Evolutionary conservation across 495 filamentous ascomycete genomes (phyloP).

Genomic region (Copromyces sp.): DNA sequence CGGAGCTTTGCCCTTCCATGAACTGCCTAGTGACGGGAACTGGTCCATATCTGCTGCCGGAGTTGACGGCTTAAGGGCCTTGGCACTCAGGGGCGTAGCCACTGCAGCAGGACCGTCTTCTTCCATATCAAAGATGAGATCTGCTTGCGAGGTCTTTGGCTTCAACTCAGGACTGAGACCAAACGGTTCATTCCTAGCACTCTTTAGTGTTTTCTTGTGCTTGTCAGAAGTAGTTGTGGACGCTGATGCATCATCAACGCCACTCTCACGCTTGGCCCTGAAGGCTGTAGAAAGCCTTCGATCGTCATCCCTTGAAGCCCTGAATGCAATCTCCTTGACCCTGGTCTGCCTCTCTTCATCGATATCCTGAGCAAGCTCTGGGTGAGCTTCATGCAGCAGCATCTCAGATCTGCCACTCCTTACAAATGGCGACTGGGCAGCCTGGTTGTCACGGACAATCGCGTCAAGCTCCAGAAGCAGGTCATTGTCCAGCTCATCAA

Average conservation of each 20-base stretch:
- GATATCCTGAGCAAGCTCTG: constrained; percentile 42
- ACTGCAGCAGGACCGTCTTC: constrained; percentile 44
- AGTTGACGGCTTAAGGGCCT: constrained; percentile 5
- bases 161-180: constrained; percentile 47
- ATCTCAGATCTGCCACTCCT: constrained; percentile 63
- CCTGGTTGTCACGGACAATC: constrained; percentile 72
- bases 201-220: constrained; percentile 36
- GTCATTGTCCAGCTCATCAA: constrained; percentile 82
- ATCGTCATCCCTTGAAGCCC: constrained; percentile 50
- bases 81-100: constrained; percentile 11
- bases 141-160: constrained; percentile 52
- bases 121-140: constrained; percentile 92
- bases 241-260: constrained; percentile 42
- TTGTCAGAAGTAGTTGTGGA: constrained; percentile 47
- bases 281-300: constrained; percentile 37
- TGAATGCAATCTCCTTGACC: constrained; percentile 46
- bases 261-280: constrained; percentile 37
- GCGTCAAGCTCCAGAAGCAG: constrained; percentile 67
- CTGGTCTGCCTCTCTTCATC: constrained; percentile 39
- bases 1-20: constrained; percentile 11
- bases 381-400: constrained; percentile 61
- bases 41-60: constrained; percentile 10
- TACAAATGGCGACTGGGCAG: constrained; percentile 61
- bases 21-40: constrained; percentile 11
- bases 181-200: constrained; percentile 34